phyloP scores from a whole-genome alignment of 108 stramenopile genomes.

The Cylindrotheca closterium region DNA sequence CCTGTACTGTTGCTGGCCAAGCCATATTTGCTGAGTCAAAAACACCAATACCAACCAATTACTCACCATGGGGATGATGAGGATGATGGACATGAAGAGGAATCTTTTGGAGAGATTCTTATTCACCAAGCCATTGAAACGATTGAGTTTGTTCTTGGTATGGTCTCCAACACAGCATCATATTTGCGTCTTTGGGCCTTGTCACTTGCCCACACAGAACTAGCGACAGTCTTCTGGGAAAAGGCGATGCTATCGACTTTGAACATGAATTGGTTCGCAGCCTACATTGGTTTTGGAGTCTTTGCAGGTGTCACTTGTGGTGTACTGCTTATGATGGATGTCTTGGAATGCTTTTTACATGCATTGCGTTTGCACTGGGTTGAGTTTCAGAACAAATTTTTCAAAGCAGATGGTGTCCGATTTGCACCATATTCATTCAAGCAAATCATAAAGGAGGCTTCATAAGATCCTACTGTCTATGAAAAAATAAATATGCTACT shows the following conservation, averaged over 20 bases:
- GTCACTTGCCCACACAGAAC: conserved; percentile 97
- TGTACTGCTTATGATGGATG: conserved; percentile 97
- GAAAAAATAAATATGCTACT: no score
- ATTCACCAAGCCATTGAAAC: conserved; percentile 99
- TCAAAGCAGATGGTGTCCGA: conserved; percentile 92
- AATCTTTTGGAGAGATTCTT: conserved; percentile 88
- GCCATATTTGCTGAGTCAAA: conserved; percentile 82
- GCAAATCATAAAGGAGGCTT: conserved; percentile 77
- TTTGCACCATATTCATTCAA: conserved; percentile 91
- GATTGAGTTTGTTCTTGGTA: conserved; percentile 98
- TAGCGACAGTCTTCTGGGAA: conserved; percentile 99
- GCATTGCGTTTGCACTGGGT: conserved; percentile 99
- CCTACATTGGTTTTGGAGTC: conserved; percentile 94
- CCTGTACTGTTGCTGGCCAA: conserved; percentile 95
- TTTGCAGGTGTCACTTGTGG: conserved; percentile 97
- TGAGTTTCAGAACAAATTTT: conserved; percentile 99
- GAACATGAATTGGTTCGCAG: conserved; percentile 88
- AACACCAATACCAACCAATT: conserved; percentile 31
- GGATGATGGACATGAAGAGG: conserved; percentile 70
- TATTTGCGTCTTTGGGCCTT: conserved; percentile 99
- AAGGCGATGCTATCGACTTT: conserved; percentile 95
- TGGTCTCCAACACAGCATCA: conserved; percentile 99
- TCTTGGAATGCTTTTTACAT: conserved; percentile 99
- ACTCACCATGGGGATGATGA: conserved; percentile 54
- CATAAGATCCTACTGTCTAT: no score